These are phyloP conservation scores for Microbotryum silenes-acaulis DNA, from an alignment of 1,284 basidiomycete genomes.

Conservation along the genomic window DNA sequence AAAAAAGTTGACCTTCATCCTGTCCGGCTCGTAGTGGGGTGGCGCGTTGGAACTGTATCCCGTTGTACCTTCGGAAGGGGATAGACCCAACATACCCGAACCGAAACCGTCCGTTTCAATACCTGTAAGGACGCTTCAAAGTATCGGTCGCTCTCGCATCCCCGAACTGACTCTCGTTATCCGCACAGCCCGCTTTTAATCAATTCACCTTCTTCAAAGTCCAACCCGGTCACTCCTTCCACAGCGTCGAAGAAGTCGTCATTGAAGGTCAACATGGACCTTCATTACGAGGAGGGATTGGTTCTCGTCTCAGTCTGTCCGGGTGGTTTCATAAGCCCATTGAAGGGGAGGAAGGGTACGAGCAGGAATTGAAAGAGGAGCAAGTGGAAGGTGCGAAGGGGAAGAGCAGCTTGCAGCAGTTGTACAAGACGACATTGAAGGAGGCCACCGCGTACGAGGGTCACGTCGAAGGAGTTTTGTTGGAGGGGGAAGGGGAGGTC, in stretches of 20 bases:
- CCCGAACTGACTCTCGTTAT: slow-evolving; percentile 40
- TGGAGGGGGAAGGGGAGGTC: neutral
- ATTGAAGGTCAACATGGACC: slow-evolving; percentile 55
- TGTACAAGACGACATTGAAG: slow-evolving; percentile 30
- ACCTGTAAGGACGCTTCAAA: slow-evolving; percentile 6
- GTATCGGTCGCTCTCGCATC: slow-evolving; percentile 44
- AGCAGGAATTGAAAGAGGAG: slow-evolving; percentile 48
- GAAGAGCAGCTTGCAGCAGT: slow-evolving; percentile 56
- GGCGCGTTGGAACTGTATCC: slow-evolving; percentile 93
- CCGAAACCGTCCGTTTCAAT: slow-evolving; percentile 29
- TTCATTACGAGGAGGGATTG: slow-evolving; percentile 54
- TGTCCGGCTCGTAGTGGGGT: slow-evolving; percentile 59
- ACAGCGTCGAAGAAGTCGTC: slow-evolving; percentile 95
- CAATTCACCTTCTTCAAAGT: slow-evolving; percentile 91
- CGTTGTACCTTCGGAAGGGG: slow-evolving; percentile 40
- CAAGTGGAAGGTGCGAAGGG: slow-evolving; percentile 53
- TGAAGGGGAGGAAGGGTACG: slow-evolving; percentile 81
- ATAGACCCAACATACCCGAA: slow-evolving; percentile 33
- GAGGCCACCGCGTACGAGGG: slow-evolving; percentile 14
- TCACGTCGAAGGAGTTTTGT: neutral
- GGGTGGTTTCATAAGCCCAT: slow-evolving; percentile 93
- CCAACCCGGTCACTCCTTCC: slow-evolving; percentile 77
- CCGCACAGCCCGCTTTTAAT: slow-evolving; percentile 68
- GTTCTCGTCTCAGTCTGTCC: slow-evolving; percentile 63
- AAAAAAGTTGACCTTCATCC: neutral